Evolutionary conservation across 345 rosid species (phyloP), one percentile per base, ranked within the genome.

Genomic region (Streptanthus diversifolius): DNA sequence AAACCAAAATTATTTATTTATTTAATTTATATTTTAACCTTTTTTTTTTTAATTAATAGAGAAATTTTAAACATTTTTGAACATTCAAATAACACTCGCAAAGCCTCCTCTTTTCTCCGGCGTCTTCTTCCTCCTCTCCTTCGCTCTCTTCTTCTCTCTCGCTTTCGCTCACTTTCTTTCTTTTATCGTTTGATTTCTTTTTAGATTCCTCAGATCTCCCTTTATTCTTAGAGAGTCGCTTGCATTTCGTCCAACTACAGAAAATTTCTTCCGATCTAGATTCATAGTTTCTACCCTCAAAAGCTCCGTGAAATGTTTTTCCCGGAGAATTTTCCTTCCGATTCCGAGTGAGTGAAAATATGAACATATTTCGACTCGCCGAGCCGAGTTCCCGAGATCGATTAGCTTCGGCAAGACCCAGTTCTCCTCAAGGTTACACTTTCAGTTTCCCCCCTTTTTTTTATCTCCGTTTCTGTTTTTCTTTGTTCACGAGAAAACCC

Each of bases 81-180:
- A 91, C 77, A 79, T 91, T 89, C 86, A 86, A 91, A 86, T 11
- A 80, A 55, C 33, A 59, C 40, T 35, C 22, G 15, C 68, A 35
- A 17, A 52, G 14, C 65, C 57, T 63, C 40, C 48, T 35, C 45
- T 59, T 67, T 44, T 68, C 73, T 68, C 78, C 73, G 71, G 49
- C 74, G 75, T 80, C 80, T 15, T 49, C 68, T 41, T 60, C 75
- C 37, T 45, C 25, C 69, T 52, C 63, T 63, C 1, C 0, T 30
- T 51, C 65, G n/a, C n/a, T n/a, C 52, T 51, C 10, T 2, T 40
- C 47, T 49, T 74, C 40, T 47, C 51, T 22, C 21, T 52, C 44
- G 73, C 32, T 69, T 14, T 67, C 36, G 11, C 18, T 74, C 52
- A 0, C 35, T 61, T n/a, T 59, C 59, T 41, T n/a, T 57, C 12